These are phyloP conservation scores for Tuber melanosporum DNA, from an alignment of 495 filamentous ascomycete species.

Conservation along the genomic window DNA sequence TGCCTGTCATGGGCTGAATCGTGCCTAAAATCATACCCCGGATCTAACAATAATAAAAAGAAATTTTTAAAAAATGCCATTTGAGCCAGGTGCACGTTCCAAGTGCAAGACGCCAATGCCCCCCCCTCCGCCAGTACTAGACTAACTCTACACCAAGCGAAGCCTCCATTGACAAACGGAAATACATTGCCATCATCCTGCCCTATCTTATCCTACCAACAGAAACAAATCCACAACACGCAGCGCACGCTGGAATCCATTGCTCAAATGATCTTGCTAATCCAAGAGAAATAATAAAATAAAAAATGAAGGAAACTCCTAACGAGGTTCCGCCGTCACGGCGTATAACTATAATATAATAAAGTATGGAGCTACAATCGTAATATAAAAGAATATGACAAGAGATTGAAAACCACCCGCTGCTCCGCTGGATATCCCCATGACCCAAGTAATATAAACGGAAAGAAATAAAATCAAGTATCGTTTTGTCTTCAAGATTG, in stretches of 20 bases:
- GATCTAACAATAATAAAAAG: too few relatives aligned
- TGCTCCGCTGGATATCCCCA: constrained; percentile 4
- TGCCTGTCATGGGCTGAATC: too few relatives aligned
- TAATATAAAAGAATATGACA: background rate
- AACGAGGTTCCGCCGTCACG: background rate
- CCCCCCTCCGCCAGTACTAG: too few relatives aligned
- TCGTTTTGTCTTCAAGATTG: background rate
- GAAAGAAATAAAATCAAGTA: background rate
- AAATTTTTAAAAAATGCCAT: too few relatives aligned
- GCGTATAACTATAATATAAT: background rate
- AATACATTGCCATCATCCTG: background rate
- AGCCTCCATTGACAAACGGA: background rate
- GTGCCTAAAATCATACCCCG: too few relatives aligned
- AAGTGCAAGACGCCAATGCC: too few relatives aligned
- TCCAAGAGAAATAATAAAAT: background rate
- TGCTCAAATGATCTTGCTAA: background rate
- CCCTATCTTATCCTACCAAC: background rate
- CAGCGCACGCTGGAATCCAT: background rate
- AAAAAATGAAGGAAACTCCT: background rate
- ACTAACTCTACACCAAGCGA: background rate
- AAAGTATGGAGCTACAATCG: constrained; percentile 1
- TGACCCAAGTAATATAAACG: background rate
- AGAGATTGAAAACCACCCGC: background rate
- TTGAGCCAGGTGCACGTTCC: too few relatives aligned
- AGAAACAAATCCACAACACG: background rate